Evolutionary conservation across 441 rosid species (phyloP), one percentile per base, ranked within the genome.

Genomic region (Mallotus japonicus): DNA sequence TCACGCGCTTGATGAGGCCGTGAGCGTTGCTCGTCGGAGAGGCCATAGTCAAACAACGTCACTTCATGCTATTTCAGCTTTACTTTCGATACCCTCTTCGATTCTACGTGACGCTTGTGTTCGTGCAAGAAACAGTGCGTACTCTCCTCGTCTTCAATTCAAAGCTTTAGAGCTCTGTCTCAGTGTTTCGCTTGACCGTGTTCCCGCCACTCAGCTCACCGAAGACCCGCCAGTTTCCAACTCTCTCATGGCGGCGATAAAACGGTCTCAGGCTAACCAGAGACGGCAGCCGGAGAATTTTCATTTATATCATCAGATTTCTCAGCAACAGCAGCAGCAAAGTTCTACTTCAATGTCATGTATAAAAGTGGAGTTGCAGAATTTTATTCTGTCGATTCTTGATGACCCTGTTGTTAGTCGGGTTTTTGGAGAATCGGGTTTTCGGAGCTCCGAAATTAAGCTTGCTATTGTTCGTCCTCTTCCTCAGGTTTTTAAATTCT

Each of bases 341-440:
- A 74, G 75, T 59, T 78, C 84, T 9, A 5, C 69, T 6, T 78
- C 88, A 0, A 79, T 83, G 51, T 81, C 94, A 6, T 77, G 87
- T 32, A 80, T 93, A 20, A 91, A 89, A 81, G 98, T 91, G 37
- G 97, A 91, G 87, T 83, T 93, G 63, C 90, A 82, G 79, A 92
- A 91, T 76, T 65, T 93, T 74, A 83, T 93, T 68, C 58, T 91
- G n/a, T 89, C 97, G 24, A 91, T 93, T 55, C 81, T 93, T 42
- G 98, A 93, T 67, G 98, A 93, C 84, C 98, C 98, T 76, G 90
- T 89, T 44, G 97, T 93, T 6, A 93, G 97, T 67, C 88, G 98
- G 86, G 93, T 93, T 10, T 93, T 91, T 72, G 88, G 89, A 2
- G 98, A 91, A 75, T 88, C 95, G 34, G 98, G 98, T 60, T 91